Conservation (phyloP, 1,284 basidiomycete genomes). For the Pascua guehoae region DNA sequence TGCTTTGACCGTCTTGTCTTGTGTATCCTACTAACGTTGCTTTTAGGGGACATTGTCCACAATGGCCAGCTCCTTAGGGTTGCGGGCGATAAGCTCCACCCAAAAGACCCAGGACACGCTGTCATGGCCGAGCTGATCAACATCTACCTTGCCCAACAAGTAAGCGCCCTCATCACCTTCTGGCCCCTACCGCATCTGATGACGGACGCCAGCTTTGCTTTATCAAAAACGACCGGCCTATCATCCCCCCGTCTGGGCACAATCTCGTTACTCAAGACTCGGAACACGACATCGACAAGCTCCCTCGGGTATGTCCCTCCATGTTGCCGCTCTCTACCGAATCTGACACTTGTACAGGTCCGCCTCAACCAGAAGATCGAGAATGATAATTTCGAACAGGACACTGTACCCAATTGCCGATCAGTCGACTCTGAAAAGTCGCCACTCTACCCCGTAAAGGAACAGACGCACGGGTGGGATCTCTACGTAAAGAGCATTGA, state of each 20-base stretch:
- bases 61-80: neutral
- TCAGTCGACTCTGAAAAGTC: constrained; percentile 2
- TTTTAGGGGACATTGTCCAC: neutral
- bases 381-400: neutral
- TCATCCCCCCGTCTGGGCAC: neutral
- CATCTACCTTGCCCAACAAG: constrained; percentile 5
- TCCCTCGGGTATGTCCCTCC: neutral
- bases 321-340: neutral
- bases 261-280: neutral
- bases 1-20: neutral
- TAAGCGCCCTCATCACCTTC: neutral
- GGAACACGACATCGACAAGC: neutral
- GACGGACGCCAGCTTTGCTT: neutral
- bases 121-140: constrained; percentile 6
- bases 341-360: neutral
- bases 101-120: neutral
- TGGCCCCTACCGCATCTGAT: neutral
- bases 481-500: neutral
- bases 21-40: no score
- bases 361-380: neutral
- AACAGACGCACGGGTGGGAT: constrained; percentile 2
- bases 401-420: neutral
- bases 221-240: neutral
- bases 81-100: neutral
- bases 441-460: neutral